Conservation (phyloP, 1,284 basidiomycete species). For the Calocybe gambosa region DNA sequence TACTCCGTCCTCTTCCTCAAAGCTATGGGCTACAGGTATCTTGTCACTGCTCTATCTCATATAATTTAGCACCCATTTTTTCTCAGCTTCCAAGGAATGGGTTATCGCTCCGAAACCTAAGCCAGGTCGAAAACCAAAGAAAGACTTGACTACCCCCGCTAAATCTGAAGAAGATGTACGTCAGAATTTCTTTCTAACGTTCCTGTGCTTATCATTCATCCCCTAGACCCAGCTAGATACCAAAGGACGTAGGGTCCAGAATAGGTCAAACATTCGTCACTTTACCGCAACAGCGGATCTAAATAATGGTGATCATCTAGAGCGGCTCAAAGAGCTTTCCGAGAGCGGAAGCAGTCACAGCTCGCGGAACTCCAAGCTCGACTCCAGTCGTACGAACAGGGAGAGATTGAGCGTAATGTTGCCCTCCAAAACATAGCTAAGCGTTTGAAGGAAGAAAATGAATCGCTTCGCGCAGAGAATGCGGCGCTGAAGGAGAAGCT, state of each 20-base stretch:
- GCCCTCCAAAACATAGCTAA: conserved; percentile 83
- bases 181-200: conserved; percentile 4
- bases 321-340: conserved; percentile 86
- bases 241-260: conserved; percentile 69
- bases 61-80: conserved; percentile 12
- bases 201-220: conserved; percentile 4
- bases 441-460: conserved; percentile 85
- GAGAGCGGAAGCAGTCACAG: conserved; percentile 87
- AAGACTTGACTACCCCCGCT: conserved; percentile 38
- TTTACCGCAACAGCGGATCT: neutral
- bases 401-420: conserved; percentile 85
- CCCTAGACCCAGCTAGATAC: conserved; percentile 36
- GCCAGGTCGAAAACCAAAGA: conserved; percentile 85
- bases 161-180: conserved; percentile 46
- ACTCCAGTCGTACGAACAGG: conserved; percentile 81
- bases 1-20: conserved; percentile 30
- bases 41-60: conserved; percentile 1
- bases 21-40: conserved; percentile 49
- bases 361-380: conserved; percentile 87
- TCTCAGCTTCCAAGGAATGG: conserved; percentile 82
- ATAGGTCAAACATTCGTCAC: conserved; percentile 43
- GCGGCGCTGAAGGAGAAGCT: conserved; percentile 54
- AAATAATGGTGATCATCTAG: conserved; percentile 32
- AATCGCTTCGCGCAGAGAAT: conserved; percentile 63
- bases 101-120: conserved; percentile 85